Conservation (phyloP, 352 stramenopile species). For the Pythium aristosporum region DNA sequence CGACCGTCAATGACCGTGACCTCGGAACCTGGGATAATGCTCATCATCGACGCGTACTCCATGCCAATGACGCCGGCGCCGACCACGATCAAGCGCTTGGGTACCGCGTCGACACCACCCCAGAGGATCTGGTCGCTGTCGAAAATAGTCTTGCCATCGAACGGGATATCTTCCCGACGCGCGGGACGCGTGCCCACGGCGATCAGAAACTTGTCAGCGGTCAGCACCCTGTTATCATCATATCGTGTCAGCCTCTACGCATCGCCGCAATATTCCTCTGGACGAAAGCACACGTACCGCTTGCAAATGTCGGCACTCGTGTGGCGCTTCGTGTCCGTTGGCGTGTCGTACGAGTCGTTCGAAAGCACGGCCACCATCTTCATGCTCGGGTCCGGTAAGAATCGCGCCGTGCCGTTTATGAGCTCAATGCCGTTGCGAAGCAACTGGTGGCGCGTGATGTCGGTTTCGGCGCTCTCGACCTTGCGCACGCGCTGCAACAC, state of each 20-base stretch:
- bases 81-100: slow-evolving; percentile 78
- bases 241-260: not conserved
- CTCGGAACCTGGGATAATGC: slow-evolving; percentile 86
- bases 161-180: slow-evolving; percentile 76
- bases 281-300: slow-evolving; percentile 34
- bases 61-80: slow-evolving; percentile 90
- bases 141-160: slow-evolving; percentile 86
- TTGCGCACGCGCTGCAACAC: slow-evolving; percentile 86
- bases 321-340: slow-evolving; percentile 75
- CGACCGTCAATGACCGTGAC: slow-evolving; percentile 89
- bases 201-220: slow-evolving; percentile 85
- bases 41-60: slow-evolving; percentile 92
- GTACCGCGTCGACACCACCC: slow-evolving; percentile 68
- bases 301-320: slow-evolving; percentile 82
- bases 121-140: slow-evolving; percentile 86
- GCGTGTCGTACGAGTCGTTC: slow-evolving; percentile 80
- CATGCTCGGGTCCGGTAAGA: slow-evolving; percentile 59
- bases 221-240: slow-evolving; percentile 54
- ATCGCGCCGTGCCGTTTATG: slow-evolving; percentile 79
- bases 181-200: slow-evolving; percentile 84
- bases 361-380: slow-evolving; percentile 83
- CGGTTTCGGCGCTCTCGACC: slow-evolving; percentile 78
- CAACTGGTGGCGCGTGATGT: slow-evolving; percentile 84
- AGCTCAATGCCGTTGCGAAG: slow-evolving; percentile 79
- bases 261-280: not conserved